Base-by-base conservation (phyloP, 805 yeast genomes). In the Alloascoidea africana region DNA sequence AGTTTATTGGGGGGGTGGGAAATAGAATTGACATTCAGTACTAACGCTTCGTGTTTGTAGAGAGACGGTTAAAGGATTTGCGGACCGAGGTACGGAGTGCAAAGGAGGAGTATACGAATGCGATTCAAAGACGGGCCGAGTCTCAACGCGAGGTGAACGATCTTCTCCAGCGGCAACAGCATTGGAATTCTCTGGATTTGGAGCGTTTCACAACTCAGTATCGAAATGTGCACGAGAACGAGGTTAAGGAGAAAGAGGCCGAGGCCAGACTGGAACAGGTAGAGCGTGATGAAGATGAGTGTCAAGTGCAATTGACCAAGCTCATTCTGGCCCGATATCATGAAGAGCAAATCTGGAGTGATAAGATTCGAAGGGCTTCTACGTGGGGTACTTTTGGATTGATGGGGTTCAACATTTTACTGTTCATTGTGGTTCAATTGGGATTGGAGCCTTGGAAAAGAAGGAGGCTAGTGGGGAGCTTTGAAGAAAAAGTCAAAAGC, bases 311-410 rank as follows among this genome's bases (percentile, higher is more conserved):
- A 40, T 58, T 86, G 35, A 76, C 85, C 14, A 76, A 76, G 40
- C 77, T 83, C 41, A 91, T 91, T 14, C 63, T 89, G 50, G 76
- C 86, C 2, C 63, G 97, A 46, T 91, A 91, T 50, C 95, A 89
- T 44, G 97, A 91, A 54, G 99, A 91, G 51, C 97, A 91, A 56
- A 74, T 91, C 4, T 91, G 98, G 97, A 84, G 96, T 2, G 98
- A 91, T 58, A 87, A 87, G 56, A 91, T 91, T 42, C 65, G 98
- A 42, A 70, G 87, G 45, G 85, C 94, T 3, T 83, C 95, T 4
- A 87, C 97, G 0, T 91, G 96, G 94, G 98, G 97, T 2, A 91
- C 99, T 0, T 75, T 91, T 67, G 60, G 77, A 3, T 64, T 91
- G 33, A 85, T 87, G 94, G 91, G 85, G 1, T 68, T 85, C 44